Base-by-base conservation (phyloP, 345 rosid genomes). In the Acer yangbiense region DNA sequence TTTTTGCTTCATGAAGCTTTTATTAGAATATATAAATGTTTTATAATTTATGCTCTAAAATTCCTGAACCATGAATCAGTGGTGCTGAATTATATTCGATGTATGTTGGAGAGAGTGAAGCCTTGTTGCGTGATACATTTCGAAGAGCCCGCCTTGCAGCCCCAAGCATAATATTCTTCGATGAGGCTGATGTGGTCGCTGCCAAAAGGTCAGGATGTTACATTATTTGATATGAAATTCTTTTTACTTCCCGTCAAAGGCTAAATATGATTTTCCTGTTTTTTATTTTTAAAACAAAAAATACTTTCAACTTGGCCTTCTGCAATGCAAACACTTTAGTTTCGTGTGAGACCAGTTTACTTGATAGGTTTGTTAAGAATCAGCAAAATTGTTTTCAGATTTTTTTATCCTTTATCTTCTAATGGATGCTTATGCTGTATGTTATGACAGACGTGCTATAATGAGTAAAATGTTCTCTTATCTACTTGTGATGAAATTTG, bases 61-160 rank as follows among this genome's bases (percentile, higher is more conserved):
- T 62, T 54, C 60, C 69, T 27, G 50, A 65, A 71, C 65, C 62
- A 67, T 64, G 23, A 77, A 69, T 81, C 89, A 93, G 98, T 81
- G 96, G 99, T 79, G 96, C 98, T 74, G 98, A 95, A 82, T 83
- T 95, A 57, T 93, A 89, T 77, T 95, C 99, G 2, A 93, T 92
- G 98, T 95, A 95, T 82, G 99, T 95, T 77, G 99, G 98, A 78
- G 99, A 95, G 88, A 96, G 99, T 73, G 99, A 95, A 89, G 96
- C 98, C 65, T 86, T 94, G 75, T 76, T 93, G 82, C 90, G 97
- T 11, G 89, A 87, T 82, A 95, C 94, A 68, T 95, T 95, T 85
- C 90, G 85, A 25, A 91, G 98, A 85, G 99, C 98, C 75, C 88
- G 95, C 61, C 95, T 92, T 77, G 94, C 97, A 55, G 90, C 97